phyloP scores from a whole-genome alignment of 352 stramenopile species.

The Phytophthora kernoviae region DNA sequence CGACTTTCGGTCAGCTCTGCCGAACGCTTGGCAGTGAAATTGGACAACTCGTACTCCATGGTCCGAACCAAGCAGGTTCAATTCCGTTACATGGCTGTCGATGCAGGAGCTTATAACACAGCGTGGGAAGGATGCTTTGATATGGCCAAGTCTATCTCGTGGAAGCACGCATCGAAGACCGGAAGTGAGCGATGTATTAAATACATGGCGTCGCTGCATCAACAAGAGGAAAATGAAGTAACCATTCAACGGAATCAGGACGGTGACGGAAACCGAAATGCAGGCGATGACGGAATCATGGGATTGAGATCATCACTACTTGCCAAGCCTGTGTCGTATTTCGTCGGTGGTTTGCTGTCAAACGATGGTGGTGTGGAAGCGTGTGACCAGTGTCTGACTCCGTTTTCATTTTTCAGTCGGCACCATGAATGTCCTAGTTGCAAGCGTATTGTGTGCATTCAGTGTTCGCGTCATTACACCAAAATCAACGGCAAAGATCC shows the following conservation, averaged over 20 bases:
- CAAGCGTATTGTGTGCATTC: constrained; percentile 54
- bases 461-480: constrained; percentile 60
- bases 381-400: constrained; percentile 60
- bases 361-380: constrained; percentile 34
- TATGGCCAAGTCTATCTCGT: constrained; percentile 77
- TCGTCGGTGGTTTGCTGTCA: constrained; percentile 62
- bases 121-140: constrained; percentile 68
- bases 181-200: constrained; percentile 44
- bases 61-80: constrained; percentile 64
- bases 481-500: constrained; percentile 47
- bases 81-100: constrained; percentile 37
- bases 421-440: constrained; percentile 60
- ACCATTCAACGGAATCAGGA: constrained; percentile 46
- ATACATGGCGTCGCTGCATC: constrained; percentile 48
- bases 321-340: constrained; percentile 66
- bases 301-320: constrained; percentile 61
- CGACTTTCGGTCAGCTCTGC: constrained; percentile 24
- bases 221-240: constrained; percentile 53
- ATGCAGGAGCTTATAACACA: constrained; percentile 31
- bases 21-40: constrained; percentile 30
- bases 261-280: constrained; percentile 11
- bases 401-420: constrained; percentile 80
- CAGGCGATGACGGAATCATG: constrained; percentile 45
- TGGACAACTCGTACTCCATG: constrained; percentile 79
- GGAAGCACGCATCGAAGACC: constrained; percentile 55